These are phyloP conservation scores for Schoenoplectus tabernaemontani DNA, from an alignment of 202 grass and related monocot genomes.

Conservation along the genomic window DNA sequence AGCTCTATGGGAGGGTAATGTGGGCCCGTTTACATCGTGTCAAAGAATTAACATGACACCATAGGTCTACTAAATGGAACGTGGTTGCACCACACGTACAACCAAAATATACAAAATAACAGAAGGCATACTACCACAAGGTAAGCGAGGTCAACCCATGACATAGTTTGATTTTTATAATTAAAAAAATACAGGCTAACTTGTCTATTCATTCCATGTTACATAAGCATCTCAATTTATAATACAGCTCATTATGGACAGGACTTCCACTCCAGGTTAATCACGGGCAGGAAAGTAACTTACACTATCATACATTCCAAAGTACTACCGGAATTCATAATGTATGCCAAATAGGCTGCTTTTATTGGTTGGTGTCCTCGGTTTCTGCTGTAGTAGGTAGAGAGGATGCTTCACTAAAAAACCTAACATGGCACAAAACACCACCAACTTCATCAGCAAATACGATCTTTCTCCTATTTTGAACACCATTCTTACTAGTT, in stretches of 20 bases:
- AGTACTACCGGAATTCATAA: background rate
- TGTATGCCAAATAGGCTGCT: background rate
- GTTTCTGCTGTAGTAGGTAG: conserved; percentile 18
- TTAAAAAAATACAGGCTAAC: background rate
- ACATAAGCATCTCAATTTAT: background rate
- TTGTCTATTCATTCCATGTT: background rate
- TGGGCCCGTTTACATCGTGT: no score
- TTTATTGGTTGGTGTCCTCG: conserved; percentile 14
- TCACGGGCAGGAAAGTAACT: no score
- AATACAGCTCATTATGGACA: background rate
- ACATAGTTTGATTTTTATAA: background rate
- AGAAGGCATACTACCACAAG: no score
- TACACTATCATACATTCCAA: no score
- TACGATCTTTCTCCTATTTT: conserved; percentile 54
- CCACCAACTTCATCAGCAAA: conserved; percentile 93
- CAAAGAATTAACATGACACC: no score
- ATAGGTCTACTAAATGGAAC: no score
- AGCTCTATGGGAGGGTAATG: no score
- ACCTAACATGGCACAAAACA: conserved; percentile 59
- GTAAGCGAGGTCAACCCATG: no score
- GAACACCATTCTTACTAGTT: conserved; percentile 14
- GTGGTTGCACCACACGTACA: no score
- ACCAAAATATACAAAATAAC: no score
- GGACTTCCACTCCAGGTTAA: no score
- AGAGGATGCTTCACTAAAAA: conserved; percentile 39